These are phyloP conservation scores for Epicoccum nigrum DNA, from an alignment of 2,329 filamentous ascomycete species.

Conservation along the genomic window DNA sequence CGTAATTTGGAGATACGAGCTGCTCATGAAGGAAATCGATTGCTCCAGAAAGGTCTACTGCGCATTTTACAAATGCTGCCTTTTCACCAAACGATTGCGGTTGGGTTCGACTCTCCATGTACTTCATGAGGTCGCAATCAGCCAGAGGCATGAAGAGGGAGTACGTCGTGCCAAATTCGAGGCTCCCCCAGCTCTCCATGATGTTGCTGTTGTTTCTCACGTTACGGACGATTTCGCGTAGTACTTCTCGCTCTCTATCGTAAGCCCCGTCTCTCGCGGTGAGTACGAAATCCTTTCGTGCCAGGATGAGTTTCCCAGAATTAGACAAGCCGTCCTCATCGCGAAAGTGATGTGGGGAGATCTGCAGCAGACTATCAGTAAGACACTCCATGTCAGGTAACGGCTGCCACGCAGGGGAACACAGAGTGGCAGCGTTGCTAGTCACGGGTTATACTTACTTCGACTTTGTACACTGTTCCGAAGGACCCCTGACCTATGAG, in stretches of 20 bases:
- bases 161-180: background rate
- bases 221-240: background rate
- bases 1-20: constrained; percentile 32
- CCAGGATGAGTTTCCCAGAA: background rate
- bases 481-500: too few species aligned
- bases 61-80: background rate
- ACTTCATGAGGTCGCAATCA: background rate
- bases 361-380: too few species aligned
- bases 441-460: too few species aligned
- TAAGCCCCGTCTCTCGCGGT: background rate
- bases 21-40: constrained; percentile 43
- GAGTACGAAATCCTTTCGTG: background rate
- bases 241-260: background rate
- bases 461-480: too few species aligned
- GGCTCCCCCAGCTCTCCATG: background rate
- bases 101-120: background rate
- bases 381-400: too few species aligned
- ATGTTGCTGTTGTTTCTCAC: background rate
- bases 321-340: too few species aligned
- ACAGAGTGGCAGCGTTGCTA: too few species aligned
- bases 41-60: background rate
- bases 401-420: too few species aligned
- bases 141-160: background rate
- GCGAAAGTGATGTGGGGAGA: too few species aligned
- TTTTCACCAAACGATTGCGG: background rate